Evolutionary conservation across 2,329 filamentous ascomycete genomes (phyloP).

Genomic region (Ophiostoma ulmi): DNA sequence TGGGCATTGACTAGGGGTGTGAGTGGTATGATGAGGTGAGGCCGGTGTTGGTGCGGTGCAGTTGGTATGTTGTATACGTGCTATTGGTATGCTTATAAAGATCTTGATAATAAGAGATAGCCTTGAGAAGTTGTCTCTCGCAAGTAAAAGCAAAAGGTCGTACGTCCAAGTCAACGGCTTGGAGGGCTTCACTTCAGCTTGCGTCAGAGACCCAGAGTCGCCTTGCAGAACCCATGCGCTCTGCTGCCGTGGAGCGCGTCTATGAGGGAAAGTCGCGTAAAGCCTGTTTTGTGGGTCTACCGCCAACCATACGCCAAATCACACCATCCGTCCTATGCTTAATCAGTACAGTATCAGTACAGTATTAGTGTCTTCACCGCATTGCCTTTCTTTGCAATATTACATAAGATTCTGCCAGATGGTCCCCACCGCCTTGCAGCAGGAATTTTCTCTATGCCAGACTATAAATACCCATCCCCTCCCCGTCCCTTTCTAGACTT

Average conservation of each 20-base stretch:
- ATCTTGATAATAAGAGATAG: not conserved
- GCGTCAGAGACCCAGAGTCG: not conserved
- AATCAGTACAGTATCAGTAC: too few relatives aligned
- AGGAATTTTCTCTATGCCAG: not conserved
- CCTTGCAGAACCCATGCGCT: not conserved
- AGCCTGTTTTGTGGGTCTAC: not conserved
- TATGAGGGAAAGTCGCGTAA: not conserved
- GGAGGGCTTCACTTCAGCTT: not conserved
- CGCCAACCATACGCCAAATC: not conserved
- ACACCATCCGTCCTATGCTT: not conserved
- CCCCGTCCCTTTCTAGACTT: conserved; percentile 33
- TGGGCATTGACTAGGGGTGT: conserved; percentile 15
- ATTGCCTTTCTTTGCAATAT: conserved; percentile 1
- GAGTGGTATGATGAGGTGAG: not conserved
- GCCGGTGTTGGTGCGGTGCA: not conserved
- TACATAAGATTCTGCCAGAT: conserved; percentile 12
- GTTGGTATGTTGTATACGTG: not conserved
- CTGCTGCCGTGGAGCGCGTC: not conserved
- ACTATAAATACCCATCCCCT: conserved; percentile 41
- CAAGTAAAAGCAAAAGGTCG: not conserved
- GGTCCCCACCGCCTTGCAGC: not conserved
- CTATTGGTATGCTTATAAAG: not conserved
- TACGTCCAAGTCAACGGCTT: not conserved
- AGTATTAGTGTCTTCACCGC: not conserved
- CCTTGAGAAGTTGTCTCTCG: not conserved